phyloP scores from a whole-genome alignment of 176 grass and related monocot species.

The Oryza meyeriana region DNA sequence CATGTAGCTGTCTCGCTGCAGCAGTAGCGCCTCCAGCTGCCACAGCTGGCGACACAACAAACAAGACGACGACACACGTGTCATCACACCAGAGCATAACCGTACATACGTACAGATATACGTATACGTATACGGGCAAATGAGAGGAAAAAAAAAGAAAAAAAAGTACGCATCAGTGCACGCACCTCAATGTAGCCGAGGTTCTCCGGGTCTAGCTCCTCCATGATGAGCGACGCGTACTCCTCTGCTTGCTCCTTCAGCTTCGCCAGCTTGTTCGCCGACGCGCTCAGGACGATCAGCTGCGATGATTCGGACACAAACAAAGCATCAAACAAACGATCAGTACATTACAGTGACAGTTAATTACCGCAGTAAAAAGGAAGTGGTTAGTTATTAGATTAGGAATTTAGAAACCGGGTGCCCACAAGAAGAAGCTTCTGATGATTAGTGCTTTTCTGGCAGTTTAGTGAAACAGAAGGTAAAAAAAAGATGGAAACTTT shows the following conservation, averaged over 20 bases:
- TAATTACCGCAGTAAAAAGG: not conserved
- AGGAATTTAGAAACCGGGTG: not conserved
- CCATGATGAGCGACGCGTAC: conserved; percentile 96
- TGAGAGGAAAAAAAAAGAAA: not conserved
- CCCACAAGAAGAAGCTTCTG: conserved; percentile 39
- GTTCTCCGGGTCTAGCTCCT: conserved; percentile 97
- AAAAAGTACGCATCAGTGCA: not conserved
- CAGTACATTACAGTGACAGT: not conserved
- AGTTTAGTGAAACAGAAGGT: not conserved
- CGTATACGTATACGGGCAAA: not conserved
- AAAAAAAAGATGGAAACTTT: not conserved
- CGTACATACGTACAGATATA: not conserved
- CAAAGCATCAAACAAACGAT: not conserved
- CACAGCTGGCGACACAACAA: conserved; percentile 55
- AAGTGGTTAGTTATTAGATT: not conserved
- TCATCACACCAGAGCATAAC: not conserved
- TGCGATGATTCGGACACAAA: not conserved
- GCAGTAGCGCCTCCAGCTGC: conserved; percentile 88
- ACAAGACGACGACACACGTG: conserved; percentile 1
- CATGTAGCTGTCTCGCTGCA: conserved; percentile 98
- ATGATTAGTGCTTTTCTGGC: conserved; percentile 4
- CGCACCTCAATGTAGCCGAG: conserved; percentile 96
- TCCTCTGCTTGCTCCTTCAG: conserved; percentile 97
- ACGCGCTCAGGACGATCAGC: conserved; percentile 93
- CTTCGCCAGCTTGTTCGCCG: conserved; percentile 95